These are phyloP conservation scores for Comarum palustre DNA, from an alignment of 306 rosid genomes.

Conservation along the genomic window DNA sequence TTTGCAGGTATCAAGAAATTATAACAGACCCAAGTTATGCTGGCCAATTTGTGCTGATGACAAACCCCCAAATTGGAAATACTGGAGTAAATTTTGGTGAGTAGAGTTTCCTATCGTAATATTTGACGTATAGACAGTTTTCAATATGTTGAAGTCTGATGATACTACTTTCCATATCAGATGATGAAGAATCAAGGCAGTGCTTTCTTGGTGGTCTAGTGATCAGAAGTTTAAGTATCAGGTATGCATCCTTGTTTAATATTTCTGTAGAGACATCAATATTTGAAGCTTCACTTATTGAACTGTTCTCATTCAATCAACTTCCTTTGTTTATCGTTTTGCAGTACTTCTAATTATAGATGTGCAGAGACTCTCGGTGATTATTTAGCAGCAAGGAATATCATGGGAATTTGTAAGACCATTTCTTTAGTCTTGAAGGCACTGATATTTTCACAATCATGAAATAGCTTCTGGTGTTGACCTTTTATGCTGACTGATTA, in stretches of 20 bases:
- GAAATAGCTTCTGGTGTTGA: slow-evolving; percentile 6
- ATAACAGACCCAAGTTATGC: slow-evolving; percentile 96
- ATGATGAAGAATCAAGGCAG: slow-evolving; percentile 75
- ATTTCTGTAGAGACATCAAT: neutral
- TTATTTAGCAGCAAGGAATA: slow-evolving; percentile 75
- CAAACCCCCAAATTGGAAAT: slow-evolving; percentile 92
- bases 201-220: slow-evolving; percentile 90
- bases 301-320: slow-evolving; percentile 7
- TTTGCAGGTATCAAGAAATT: slow-evolving; percentile 86
- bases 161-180: slow-evolving; percentile 33
- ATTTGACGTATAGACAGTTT: slow-evolving; percentile 7
- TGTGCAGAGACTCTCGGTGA: slow-evolving; percentile 59
- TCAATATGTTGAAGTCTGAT: slow-evolving; percentile 13
- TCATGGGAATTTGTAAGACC: slow-evolving; percentile 94
- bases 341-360: slow-evolving; percentile 94
- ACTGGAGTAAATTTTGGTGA: slow-evolving; percentile 84
- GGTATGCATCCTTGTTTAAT: slow-evolving; percentile 35
- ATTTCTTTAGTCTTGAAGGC: neutral
- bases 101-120: slow-evolving; percentile 20
- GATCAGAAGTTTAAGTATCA: slow-evolving; percentile 78
- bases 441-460: neutral
- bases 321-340: slow-evolving; percentile 21
- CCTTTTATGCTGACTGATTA: slow-evolving; percentile 23
- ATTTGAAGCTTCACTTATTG: slow-evolving; percentile 3
- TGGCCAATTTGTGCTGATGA: slow-evolving; percentile 93